A percentile compares a stretch with the other conserved stretches of the same genome.
These are phyloP conservation scores for Raphanus raphanistrum DNA, from an alignment of 345 rosid species.

Conservation along the genomic window DNA sequence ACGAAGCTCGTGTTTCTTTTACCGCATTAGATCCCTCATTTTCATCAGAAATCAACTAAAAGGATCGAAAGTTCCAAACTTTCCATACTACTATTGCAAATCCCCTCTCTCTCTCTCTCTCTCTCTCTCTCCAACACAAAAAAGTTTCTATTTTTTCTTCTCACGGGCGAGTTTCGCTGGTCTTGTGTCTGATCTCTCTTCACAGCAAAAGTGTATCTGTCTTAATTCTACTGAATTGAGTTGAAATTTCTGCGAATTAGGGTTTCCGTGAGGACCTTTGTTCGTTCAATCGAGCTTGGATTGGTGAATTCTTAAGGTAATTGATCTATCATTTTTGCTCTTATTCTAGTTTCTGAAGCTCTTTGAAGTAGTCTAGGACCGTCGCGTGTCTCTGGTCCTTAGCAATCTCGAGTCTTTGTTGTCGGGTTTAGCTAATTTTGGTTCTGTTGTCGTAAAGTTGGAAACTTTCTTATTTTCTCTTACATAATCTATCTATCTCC, in stretches of 20 bases:
- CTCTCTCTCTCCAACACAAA: not conserved
- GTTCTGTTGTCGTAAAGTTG: conserved; percentile 14
- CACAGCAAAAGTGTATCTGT: not conserved
- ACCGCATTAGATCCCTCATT: conserved; percentile 36
- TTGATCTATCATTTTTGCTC: conserved; percentile 14
- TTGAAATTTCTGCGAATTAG: conserved; percentile 20
- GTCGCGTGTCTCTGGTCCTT: conserved; percentile 4
- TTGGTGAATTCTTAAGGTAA: conserved; percentile 32
- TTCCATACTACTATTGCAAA: conserved; percentile 2
- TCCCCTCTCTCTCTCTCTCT: not conserved
- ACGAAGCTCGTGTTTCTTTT: conserved; percentile 20
- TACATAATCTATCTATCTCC: not conserved
- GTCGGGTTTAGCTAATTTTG: conserved; percentile 26
- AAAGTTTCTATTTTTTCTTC: conserved; percentile 10
- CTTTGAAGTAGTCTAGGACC: not conserved
- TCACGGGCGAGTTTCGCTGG: conserved; percentile 7
- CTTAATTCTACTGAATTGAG: conserved; percentile 14
- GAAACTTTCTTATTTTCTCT: conserved; percentile 2
- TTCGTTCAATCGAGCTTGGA: conserved; percentile 35
- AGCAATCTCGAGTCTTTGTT: conserved; percentile 11
- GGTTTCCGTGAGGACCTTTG: conserved; percentile 30
- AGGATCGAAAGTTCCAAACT: conserved; percentile 29
- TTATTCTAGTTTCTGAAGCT: conserved; percentile 7
- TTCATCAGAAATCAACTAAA: conserved; percentile 25
- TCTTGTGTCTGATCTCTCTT: conserved; percentile 33